Conservation (phyloP, 805 yeast species). For the Metschnikowia rubicola region DNA sequence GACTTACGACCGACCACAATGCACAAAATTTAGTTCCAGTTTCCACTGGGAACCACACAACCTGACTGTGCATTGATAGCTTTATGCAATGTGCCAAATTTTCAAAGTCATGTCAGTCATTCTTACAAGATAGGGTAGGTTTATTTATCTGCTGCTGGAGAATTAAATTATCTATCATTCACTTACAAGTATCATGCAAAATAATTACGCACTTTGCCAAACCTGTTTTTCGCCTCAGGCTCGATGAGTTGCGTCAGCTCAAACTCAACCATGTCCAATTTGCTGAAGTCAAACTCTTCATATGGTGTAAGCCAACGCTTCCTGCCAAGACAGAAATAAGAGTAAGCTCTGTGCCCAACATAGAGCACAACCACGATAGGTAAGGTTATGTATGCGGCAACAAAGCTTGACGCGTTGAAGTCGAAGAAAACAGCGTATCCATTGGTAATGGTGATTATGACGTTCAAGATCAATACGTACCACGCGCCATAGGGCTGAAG, state of each 20-base stretch:
- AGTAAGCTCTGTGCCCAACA: conserved; percentile 53
- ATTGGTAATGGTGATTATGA: conserved; percentile 60
- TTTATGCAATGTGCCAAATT: too few species aligned
- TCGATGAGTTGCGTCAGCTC: conserved; percentile 40
- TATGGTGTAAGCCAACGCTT: conserved; percentile 45
- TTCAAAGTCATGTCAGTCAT: too few species aligned
- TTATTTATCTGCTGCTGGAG: too few species aligned
- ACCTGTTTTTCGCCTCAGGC: conserved; percentile 1
- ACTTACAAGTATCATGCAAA: neutral
- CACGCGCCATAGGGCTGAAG: conserved; percentile 59
- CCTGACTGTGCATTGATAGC: too few species aligned
- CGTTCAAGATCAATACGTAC: conserved; percentile 47
- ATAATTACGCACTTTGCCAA: neutral
- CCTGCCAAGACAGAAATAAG: conserved; percentile 25
- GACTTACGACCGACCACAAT: too few species aligned
- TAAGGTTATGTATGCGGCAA: conserved; percentile 70
- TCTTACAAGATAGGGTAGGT: too few species aligned
- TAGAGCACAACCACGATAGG: conserved; percentile 54
- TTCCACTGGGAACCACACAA: too few species aligned
- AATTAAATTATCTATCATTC: too few species aligned
- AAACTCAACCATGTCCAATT: conserved; percentile 58
- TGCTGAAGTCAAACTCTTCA: conserved; percentile 58
- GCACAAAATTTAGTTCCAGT: too few species aligned
- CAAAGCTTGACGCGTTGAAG: conserved; percentile 54
- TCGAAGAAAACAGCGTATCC: conserved; percentile 67